A percentile compares a stretch with the other conserved stretches of the same genome.
phyloP scores from a whole-genome alignment of 1,284 basidiomycete species.

The Rhodotorula sp. region DNA sequence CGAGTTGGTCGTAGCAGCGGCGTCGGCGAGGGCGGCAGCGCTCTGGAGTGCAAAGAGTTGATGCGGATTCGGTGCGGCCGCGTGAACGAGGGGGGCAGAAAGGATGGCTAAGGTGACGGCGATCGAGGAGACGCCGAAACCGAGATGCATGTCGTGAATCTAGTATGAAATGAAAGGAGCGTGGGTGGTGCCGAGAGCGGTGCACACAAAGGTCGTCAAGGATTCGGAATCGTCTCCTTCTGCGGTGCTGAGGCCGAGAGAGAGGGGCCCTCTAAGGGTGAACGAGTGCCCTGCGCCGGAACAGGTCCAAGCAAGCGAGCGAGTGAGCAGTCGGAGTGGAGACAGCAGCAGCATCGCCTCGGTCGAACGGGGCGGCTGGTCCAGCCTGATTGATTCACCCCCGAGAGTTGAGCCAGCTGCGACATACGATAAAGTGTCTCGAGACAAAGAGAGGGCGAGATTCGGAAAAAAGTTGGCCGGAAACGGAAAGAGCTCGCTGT shows the following conservation, averaged over 20 bases:
- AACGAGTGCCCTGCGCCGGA: not conserved
- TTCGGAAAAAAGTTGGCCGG: too few species aligned
- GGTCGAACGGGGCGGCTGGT: too few species aligned
- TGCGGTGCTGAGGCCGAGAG: not conserved
- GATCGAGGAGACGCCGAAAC: not conserved
- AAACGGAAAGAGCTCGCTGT: too few species aligned
- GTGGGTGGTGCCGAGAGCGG: not conserved
- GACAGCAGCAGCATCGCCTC: too few species aligned
- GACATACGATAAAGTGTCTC: too few species aligned
- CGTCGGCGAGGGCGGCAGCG: conserved; percentile 8
- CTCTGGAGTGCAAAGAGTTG: conserved; percentile 15
- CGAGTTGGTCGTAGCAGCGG: not conserved
- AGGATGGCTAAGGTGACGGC: not conserved
- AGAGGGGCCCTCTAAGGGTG: not conserved
- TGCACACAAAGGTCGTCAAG: too few species aligned
- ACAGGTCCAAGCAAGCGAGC: not conserved
- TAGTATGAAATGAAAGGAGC: not conserved
- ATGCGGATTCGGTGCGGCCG: conserved; percentile 26
- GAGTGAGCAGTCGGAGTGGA: too few species aligned
- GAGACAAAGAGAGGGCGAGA: too few species aligned
- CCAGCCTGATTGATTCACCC: too few species aligned
- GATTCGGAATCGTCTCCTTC: too few species aligned
- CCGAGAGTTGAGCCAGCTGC: too few species aligned
- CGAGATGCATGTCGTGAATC: not conserved
- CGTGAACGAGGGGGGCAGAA: not conserved